Conservation (phyloP, 2,329 filamentous ascomycete species). For the Neonectria magnoliae region DNA sequence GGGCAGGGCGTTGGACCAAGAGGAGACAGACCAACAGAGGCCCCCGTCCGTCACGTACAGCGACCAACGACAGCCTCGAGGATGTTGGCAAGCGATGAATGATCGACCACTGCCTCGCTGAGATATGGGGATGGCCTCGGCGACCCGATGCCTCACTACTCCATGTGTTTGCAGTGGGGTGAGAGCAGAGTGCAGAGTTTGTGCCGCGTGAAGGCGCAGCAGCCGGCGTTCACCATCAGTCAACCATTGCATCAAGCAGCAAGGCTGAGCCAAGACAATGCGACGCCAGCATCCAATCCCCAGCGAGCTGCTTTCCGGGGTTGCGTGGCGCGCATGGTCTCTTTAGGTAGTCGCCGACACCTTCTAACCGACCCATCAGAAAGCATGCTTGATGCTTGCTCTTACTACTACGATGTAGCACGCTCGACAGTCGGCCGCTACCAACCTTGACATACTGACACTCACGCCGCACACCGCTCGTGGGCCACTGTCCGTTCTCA, state of each 20-base stretch:
- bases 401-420: neutral
- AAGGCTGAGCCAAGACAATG: slow-evolving; percentile 29
- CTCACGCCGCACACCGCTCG: neutral
- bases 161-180: slow-evolving; percentile 7
- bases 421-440: slow-evolving; percentile 2
- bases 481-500: neutral
- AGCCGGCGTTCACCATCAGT: neutral
- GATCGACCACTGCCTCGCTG: neutral
- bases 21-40: slow-evolving; percentile 6
- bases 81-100: slow-evolving; percentile 1
- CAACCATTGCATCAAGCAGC: slow-evolving; percentile 14
- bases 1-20: slow-evolving; percentile 27
- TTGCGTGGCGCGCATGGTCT: slow-evolving; percentile 21
- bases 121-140: neutral
- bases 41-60: slow-evolving; percentile 15
- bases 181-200: slow-evolving; percentile 2
- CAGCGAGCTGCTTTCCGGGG: neutral
- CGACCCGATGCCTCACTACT: neutral
- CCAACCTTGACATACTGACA: slow-evolving; percentile 18
- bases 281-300: slow-evolving; percentile 21
- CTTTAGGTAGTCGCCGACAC: slow-evolving; percentile 35
- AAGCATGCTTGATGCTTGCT: slow-evolving; percentile 17
- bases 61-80: neutral
- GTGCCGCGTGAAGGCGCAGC: slow-evolving; percentile 2
- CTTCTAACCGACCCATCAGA: neutral